Percentiles rank a stretch among this genome's conserved stretches.
Evolutionary conservation across 164 flowering plant genomes (phyloP).

Genomic region (Platanus orientalis): DNA sequence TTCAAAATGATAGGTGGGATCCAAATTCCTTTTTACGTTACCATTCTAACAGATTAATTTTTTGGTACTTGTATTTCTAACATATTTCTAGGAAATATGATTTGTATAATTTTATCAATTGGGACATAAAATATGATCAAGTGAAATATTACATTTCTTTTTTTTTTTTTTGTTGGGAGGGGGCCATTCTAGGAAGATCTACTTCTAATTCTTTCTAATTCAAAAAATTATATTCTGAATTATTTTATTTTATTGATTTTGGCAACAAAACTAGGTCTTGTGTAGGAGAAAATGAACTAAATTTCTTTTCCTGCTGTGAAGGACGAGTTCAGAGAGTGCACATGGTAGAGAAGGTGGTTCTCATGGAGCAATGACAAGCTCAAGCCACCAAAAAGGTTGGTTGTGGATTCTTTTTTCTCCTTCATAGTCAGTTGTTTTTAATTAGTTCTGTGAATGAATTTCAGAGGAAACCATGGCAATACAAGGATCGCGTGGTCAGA

Average conservation of each 20-base stretch:
- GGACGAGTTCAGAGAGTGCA: conserved; percentile 37
- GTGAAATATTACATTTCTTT: too few relatives aligned
- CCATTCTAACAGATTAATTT: not conserved
- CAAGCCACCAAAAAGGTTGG: conserved; percentile 43
- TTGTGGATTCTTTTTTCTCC: not conserved
- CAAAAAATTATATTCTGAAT: too few relatives aligned
- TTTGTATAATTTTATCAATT: too few relatives aligned
- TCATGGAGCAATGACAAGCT: conserved; percentile 32
- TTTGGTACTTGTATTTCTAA: not conserved
- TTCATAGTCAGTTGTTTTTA: not conserved
- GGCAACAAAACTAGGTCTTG: not conserved
- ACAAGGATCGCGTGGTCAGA: conserved; percentile 31
- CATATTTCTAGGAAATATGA: too few relatives aligned
- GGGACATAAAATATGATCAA: too few relatives aligned
- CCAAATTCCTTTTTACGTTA: not conserved
- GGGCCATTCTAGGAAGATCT: too few relatives aligned
- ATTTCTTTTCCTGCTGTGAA: conserved; percentile 23
- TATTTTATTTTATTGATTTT: not conserved
- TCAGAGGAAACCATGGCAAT: conserved; percentile 29
- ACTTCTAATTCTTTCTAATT: too few relatives aligned
- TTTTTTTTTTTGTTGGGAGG: too few relatives aligned
- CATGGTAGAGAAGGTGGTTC: conserved; percentile 37
- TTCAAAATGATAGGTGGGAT: conserved; percentile 50
- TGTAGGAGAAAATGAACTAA: not conserved
- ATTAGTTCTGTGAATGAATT: conserved; percentile 4